Evolutionary conservation across 2,329 filamentous ascomycete genomes (phyloP).

Genomic region (Metarhizium guizhouense): DNA sequence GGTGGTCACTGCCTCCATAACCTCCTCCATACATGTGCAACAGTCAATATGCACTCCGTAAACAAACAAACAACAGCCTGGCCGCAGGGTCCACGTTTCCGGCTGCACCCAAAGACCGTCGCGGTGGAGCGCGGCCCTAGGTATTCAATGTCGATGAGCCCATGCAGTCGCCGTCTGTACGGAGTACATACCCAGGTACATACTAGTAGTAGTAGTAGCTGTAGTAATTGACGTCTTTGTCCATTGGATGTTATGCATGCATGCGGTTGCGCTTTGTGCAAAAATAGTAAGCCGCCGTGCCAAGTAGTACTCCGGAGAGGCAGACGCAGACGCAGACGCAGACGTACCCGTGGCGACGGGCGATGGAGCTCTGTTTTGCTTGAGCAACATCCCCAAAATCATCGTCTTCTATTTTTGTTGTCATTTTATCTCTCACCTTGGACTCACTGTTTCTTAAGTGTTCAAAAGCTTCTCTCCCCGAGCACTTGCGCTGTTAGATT

Average conservation of each 20-base stretch:
- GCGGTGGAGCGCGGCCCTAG: neutral
- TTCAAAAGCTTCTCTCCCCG: neutral
- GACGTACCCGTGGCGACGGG: slow-evolving; percentile 3
- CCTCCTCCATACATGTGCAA: no score
- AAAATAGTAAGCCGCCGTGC: no score
- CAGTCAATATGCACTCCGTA: neutral
- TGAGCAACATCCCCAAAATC: neutral
- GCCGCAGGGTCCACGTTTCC: neutral
- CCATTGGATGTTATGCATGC: no score
- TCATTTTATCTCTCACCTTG: neutral
- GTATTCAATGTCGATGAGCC: neutral
- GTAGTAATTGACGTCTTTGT: no score
- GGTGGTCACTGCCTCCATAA: no score
- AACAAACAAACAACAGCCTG: slow-evolving; percentile 5
- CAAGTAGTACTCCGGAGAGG: neutral
- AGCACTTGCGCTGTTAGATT: neutral
- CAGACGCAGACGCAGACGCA: neutral
- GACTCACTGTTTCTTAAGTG: neutral
- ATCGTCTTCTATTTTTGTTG: neutral
- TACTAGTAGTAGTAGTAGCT: no score
- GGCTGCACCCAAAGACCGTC: neutral
- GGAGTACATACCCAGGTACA: neutral
- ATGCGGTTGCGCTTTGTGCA: no score
- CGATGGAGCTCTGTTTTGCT: neutral
- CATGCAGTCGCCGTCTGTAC: neutral